phyloP scores from a whole-genome alignment of 1,139 yeast genomes.

The Kurtzmaniella quercitrusa region DNA sequence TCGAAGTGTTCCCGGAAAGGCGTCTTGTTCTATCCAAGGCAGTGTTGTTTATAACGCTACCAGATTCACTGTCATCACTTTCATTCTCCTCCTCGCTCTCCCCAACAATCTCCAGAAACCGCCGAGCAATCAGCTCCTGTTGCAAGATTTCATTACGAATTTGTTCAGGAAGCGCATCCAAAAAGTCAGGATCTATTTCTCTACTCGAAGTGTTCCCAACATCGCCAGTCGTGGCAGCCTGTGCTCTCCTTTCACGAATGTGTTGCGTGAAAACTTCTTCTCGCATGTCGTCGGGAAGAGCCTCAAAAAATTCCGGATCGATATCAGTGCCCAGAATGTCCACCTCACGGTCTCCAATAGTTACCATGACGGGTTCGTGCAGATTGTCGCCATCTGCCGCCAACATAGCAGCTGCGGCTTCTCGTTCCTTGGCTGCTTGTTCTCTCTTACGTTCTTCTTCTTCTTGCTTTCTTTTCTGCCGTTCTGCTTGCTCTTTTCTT shows the following conservation, averaged over 20 bases:
- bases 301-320: conserved; percentile 87
- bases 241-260: conserved; percentile 61
- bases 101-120: conserved; percentile 25
- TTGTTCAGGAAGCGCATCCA: conserved; percentile 74
- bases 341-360: conserved; percentile 74
- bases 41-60: conserved; percentile 19
- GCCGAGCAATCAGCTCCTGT: conserved; percentile 55
- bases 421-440: conserved; percentile 35
- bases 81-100: conserved; percentile 16
- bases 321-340: conserved; percentile 89
- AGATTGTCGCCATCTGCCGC: conserved; percentile 11
- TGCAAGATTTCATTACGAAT: conserved; percentile 70
- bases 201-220: conserved; percentile 27
- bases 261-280: conserved; percentile 91
- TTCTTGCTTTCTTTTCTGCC: conserved; percentile 29
- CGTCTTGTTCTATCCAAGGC: background rate
- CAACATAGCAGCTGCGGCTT: conserved; percentile 20
- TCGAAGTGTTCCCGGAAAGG: background rate
- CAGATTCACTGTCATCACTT: conserved; percentile 25
- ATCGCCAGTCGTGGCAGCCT: conserved; percentile 39
- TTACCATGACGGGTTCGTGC: conserved; percentile 57
- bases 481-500: conserved; percentile 28
- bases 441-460: conserved; percentile 31
- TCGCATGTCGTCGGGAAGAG: conserved; percentile 88
- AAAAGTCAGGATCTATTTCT: conserved; percentile 77